Evolutionary conservation across 1,284 basidiomycete species (phyloP), one percentile per base, ranked within the genome.

Genomic region (Rhodotorula sp.): DNA sequence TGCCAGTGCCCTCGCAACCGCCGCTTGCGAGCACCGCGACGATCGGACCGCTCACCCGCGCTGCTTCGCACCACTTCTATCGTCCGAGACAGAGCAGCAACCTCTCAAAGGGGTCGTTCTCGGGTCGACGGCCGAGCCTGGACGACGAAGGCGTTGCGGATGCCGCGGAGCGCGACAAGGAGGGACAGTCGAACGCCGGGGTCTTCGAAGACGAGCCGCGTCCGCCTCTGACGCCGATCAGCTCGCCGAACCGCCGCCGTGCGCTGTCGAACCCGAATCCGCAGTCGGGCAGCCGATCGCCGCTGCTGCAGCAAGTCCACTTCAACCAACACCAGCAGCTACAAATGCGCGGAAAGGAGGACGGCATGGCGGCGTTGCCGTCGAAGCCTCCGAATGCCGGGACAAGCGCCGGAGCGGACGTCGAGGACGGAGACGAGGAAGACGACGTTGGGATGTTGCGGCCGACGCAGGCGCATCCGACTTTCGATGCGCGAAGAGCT

Each of bases 31-130:
- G 51, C 32, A 62, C 54, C 24, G 52, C 57, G 29, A 29, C 49
- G 60, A 49, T 39, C 5, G 44, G 34, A 51, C 36, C 72, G 4
- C 51, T 70, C 29, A 48, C 58, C 15, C 49, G 69, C 20, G 61
- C 66, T 4, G 60, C 64, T 19, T 55, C 56, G 34, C 63, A 63
- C 32, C 66, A 70, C n/a, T 72, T 76, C 53, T 77, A 77, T 52
- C 67, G 76, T 13, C 76, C 76, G 7, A 64, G 76, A 8, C 72
- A 75, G 58, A 74, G 70, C 29, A 71, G 68, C 58, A 73, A 74
- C 66, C 64, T 77, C n/a, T 66, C 64, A 36, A 66, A 58, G 22
- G 57, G 65, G 22, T 63, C 61, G 2, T 70, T 70, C 60, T 52
- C 61, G 4, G 61, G 64, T 4, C 19, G 64, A 1, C 53, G 58